phyloP scores from a whole-genome alignment of 1,284 basidiomycete genomes.

The Gymnopus androsaceus region DNA sequence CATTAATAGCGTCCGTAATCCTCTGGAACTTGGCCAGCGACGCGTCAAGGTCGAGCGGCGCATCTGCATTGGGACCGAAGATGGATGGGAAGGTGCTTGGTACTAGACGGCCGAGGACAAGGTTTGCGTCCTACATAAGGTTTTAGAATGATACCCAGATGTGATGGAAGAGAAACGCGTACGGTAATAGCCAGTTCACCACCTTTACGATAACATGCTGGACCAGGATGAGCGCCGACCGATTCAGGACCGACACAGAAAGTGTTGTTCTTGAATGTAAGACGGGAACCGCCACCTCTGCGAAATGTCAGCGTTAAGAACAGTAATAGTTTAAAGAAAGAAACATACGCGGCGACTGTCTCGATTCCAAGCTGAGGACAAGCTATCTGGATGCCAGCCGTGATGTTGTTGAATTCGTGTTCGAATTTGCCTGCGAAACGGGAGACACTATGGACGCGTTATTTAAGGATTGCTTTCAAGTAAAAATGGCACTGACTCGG shows the following conservation, averaged over 20 bases:
- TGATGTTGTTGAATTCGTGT: constrained; percentile 78
- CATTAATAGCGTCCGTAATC: constrained; percentile 5
- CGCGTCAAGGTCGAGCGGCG: constrained; percentile 7
- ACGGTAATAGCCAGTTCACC: constrained; percentile 11
- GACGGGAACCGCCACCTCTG: constrained; percentile 69
- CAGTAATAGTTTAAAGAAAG: neutral
- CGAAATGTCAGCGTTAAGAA: constrained; percentile 33
- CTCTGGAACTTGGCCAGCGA: neutral
- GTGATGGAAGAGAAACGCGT: neutral
- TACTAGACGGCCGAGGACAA: constrained; percentile 11
- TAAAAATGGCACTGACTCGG: constrained; percentile 41
- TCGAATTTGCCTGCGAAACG: constrained; percentile 78
- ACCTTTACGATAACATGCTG: constrained; percentile 62
- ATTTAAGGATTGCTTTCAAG: no score
- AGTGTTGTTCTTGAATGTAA: constrained; percentile 48
- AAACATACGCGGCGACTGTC: constrained; percentile 64
- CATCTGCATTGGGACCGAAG: constrained; percentile 10
- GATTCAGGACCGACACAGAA: constrained; percentile 71
- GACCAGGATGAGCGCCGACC: constrained; percentile 75
- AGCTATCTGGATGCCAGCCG: constrained; percentile 79
- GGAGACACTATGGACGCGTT: constrained; percentile 46
- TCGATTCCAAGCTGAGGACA: constrained; percentile 79
- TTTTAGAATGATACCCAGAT: neutral
- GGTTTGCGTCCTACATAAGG: constrained; percentile 4
- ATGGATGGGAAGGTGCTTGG: constrained; percentile 11